Evolutionary conservation across 495 filamentous ascomycete species (phyloP).

Genomic region (Penicillium fimorum): DNA sequence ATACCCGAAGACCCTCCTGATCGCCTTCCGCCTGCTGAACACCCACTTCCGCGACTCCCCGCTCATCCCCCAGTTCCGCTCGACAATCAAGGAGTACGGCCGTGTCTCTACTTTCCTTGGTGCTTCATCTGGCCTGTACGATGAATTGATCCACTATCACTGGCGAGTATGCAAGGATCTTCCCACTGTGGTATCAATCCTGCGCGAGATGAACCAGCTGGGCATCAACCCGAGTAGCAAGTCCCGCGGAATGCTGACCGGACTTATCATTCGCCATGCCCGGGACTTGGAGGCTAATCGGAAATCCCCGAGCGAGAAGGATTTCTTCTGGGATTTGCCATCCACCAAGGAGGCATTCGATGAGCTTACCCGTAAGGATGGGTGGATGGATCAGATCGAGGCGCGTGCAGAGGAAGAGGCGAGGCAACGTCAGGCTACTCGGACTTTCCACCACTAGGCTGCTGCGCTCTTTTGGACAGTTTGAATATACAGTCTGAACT

Average conservation of each 20-base stretch:
- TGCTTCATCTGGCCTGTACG: constrained; percentile 69
- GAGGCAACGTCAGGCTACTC: background rate
- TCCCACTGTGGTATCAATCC: constrained; percentile 55
- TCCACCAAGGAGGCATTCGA: constrained; percentile 34
- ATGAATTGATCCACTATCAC: constrained; percentile 63
- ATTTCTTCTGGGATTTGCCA: constrained; percentile 43
- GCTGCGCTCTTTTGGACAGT: background rate
- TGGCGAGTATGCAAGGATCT: constrained; percentile 66
- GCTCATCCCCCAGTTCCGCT: constrained; percentile 61
- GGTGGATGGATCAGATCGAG: constrained; percentile 31
- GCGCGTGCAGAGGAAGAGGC: constrained; percentile 1
- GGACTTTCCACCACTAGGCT: background rate
- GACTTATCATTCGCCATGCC: constrained; percentile 27
- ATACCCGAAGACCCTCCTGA: constrained; percentile 64
- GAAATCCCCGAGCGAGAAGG: background rate
- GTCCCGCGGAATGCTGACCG: constrained; percentile 52
- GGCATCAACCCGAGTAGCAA: constrained; percentile 61
- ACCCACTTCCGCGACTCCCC: constrained; percentile 58
- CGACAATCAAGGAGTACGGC: constrained; percentile 69
- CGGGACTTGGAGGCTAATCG: constrained; percentile 19
- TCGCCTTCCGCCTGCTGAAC: constrained; percentile 63
- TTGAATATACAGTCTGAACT: background rate
- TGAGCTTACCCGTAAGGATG: constrained; percentile 29
- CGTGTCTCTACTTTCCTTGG: constrained; percentile 70
- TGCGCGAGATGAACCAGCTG: constrained; percentile 74